phyloP scores from a whole-genome alignment of 768 basidiomycete genomes.

The Suillus placidus region DNA sequence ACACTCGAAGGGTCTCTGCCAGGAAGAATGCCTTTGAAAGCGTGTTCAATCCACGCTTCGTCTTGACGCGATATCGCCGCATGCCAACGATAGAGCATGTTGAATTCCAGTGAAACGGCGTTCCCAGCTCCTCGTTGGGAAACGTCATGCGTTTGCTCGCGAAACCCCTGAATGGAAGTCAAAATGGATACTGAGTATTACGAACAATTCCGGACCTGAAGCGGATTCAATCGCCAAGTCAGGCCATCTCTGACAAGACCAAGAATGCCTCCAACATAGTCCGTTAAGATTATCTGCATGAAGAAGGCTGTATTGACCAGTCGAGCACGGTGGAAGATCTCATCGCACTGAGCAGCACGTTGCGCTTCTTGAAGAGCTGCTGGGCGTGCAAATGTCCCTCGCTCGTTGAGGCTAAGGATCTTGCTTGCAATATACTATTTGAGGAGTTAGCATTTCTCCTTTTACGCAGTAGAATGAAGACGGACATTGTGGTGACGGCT shows the following conservation, averaged over 20 bases:
- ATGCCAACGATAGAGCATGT: slow-evolving; percentile 63
- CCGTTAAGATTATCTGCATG: slow-evolving; percentile 67
- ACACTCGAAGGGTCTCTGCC: slow-evolving; percentile 46
- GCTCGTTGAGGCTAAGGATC: slow-evolving; percentile 71
- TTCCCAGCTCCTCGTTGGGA: slow-evolving; percentile 74
- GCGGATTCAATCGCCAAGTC: slow-evolving; percentile 70
- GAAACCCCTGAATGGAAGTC: slow-evolving; percentile 44
- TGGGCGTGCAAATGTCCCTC: slow-evolving; percentile 42
- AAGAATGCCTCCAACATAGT: slow-evolving; percentile 77
- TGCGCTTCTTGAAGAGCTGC: slow-evolving; percentile 20
- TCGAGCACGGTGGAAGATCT: slow-evolving; percentile 74
- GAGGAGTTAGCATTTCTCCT: slow-evolving; percentile 12
- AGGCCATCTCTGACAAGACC: slow-evolving; percentile 65
- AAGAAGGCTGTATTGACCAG: slow-evolving; percentile 75
- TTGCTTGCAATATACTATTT: slow-evolving; percentile 69
- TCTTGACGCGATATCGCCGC: slow-evolving; percentile 59
- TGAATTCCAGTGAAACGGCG: slow-evolving; percentile 78
- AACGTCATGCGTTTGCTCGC: slow-evolving; percentile 53
- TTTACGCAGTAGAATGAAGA: slow-evolving; percentile 14
- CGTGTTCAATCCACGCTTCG: slow-evolving; percentile 52
- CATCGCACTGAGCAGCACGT: slow-evolving; percentile 62
- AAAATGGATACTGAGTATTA: not conserved
- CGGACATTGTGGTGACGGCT: slow-evolving; percentile 75
- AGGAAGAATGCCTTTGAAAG: slow-evolving; percentile 49
- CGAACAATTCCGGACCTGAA: slow-evolving; percentile 44